These are phyloP conservation scores for Canavalia ensiformis DNA, from an alignment of 306 rosid species.

Conservation along the genomic window DNA sequence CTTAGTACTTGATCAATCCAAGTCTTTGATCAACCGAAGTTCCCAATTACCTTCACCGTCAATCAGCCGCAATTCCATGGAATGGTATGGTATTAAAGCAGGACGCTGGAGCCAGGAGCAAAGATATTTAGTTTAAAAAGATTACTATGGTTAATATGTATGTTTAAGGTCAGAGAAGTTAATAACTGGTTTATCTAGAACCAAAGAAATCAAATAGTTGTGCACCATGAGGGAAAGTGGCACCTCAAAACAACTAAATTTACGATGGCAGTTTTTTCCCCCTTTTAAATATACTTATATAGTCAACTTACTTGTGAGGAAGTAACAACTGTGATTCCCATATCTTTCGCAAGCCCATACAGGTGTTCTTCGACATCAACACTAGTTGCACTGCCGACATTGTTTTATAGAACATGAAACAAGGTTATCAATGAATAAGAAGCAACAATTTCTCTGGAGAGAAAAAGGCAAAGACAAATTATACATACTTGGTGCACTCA, in stretches of 20 bases:
- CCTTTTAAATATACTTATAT: neutral
- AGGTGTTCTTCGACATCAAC: constrained; percentile 92
- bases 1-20: constrained; percentile 35
- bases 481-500: constrained; percentile 92
- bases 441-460: constrained; percentile 3
- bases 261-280: neutral
- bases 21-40: constrained; percentile 70
- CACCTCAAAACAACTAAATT: constrained; percentile 18
- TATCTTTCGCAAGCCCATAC: constrained; percentile 75
- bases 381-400: constrained; percentile 79
- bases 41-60: constrained; percentile 98
- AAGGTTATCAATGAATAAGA: constrained; percentile 24
- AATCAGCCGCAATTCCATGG: constrained; percentile 75
- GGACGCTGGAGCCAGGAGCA: constrained; percentile 69
- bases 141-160: neutral
- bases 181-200: constrained; percentile 9
- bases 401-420: constrained; percentile 14
- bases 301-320: constrained; percentile 82
- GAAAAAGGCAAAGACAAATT: constrained; percentile 20
- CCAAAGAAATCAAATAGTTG: neutral
- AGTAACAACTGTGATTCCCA: constrained; percentile 85
- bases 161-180: neutral
- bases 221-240: neutral
- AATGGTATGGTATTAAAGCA: constrained; percentile 85
- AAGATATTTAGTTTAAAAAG: constrained; percentile 42